Base-by-base conservation (phyloP, 495 filamentous ascomycete species). In the Penicillium arizonense region DNA sequence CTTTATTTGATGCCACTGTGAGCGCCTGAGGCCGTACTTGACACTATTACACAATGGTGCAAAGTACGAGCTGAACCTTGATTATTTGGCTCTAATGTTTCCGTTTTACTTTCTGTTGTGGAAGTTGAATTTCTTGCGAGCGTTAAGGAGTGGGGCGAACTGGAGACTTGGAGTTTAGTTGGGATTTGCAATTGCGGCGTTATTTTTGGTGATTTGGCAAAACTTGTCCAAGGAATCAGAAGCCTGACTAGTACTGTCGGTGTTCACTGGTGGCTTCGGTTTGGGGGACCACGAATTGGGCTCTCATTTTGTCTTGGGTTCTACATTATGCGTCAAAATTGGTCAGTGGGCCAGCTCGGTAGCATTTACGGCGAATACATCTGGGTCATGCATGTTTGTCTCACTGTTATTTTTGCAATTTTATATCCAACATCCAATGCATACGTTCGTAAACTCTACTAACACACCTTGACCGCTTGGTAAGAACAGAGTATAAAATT, bases 301-400 rank as follows among this genome's bases (percentile, higher is more conserved):
- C 39, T 42, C 11, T 42, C 24, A 20, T 42, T 42, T n/a, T 42
- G 39, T 42, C 39, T 42, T 42, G 20, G 10, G 20, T 24, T 42
- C 3, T 26, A 24, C 24, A 42, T 42, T n/a, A 8, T 5, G 39
- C 38, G 18, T 42, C 20, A 23, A 24, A 21, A 26, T 42, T 42
- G 39, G 18, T 24, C 18, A 42, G 4, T 13, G 10, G 39, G n/a
- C 21, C 21, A 42, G n/a, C 3, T 23, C n/a, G 11, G 4, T 42
- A 42, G 39, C 39, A 42, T 42, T 42, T 13, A 26, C 39, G 39
- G 39, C 39, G 39, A 42, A 42, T 42, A 24, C 7, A 41, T 24
- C 11, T 12, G 20, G 38, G 38, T 26, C 24, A 26, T 24, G 18
- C 39, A 42, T 24, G 7, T 23, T 13, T 24, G 39, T 13, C 21